Conservation (phyloP, 1,284 basidiomycete genomes). For the Leccinum fuscescens region DNA sequence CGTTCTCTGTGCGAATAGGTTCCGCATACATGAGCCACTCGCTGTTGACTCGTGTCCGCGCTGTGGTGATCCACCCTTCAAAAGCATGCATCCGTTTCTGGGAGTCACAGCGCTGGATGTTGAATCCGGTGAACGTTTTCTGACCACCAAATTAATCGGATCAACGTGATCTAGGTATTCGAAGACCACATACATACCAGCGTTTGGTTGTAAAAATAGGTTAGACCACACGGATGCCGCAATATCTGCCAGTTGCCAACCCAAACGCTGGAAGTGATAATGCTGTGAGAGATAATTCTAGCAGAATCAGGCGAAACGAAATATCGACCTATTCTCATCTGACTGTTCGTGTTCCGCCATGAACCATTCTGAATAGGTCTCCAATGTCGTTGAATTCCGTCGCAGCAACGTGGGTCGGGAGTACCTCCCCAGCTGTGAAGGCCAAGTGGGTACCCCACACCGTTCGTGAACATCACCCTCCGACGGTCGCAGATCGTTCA, state of each 20-base stretch:
- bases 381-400: neutral
- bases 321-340: neutral
- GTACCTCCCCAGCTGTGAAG: neutral
- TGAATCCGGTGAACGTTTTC: neutral
- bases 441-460: neutral
- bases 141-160: neutral
- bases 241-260: neutral
- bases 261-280: neutral
- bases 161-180: neutral
- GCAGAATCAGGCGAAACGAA: neutral
- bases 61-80: neutral
- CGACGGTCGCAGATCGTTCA: neutral
- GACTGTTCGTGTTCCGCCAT: neutral
- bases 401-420: neutral
- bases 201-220: neutral
- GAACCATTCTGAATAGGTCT: neutral
- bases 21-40: neutral
- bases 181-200: neutral
- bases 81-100: neutral
- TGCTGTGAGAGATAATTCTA: neutral
- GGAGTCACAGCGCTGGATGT: neutral
- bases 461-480: neutral
- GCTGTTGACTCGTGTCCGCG: neutral
- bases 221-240: neutral
- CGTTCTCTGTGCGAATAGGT: neutral